A percentile compares a stretch with the other conserved stretches of the same genome.
Evolutionary conservation across 192 early-diverging fungal species (phyloP).

Genomic region (Oehlia diaphana): DNA sequence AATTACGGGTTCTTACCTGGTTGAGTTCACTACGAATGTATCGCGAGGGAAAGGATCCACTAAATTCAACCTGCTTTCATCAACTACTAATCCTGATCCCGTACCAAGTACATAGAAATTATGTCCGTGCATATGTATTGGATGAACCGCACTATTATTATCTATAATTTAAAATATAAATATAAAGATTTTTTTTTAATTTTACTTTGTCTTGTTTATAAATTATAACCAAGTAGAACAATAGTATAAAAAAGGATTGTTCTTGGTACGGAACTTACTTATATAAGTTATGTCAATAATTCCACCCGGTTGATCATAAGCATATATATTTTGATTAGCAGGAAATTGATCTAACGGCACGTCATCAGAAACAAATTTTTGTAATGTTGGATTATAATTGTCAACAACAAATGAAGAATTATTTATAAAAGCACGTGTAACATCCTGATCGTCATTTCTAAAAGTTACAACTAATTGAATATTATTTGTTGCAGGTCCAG

Average conservation of each 20-base stretch:
- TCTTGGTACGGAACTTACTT: slow-evolving; percentile 31
- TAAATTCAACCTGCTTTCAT: neutral
- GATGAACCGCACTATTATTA: slow-evolving; percentile 68
- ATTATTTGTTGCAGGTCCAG: slow-evolving; percentile 48
- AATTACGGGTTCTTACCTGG: neutral
- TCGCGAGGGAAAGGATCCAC: neutral
- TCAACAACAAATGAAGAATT: slow-evolving; percentile 81
- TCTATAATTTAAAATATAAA: slow-evolving; percentile 30
- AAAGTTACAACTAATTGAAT: slow-evolving; percentile 45
- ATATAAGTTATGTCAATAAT: slow-evolving; percentile 72
- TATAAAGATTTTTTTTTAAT: no score
- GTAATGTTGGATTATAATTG: slow-evolving; percentile 63
- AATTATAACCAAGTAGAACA: no score
- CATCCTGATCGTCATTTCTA: slow-evolving; percentile 51
- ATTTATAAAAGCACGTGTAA: slow-evolving; percentile 73
- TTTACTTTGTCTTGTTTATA: neutral
- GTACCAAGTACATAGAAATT: slow-evolving; percentile 76
- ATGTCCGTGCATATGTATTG: slow-evolving; percentile 87
- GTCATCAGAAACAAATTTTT: slow-evolving; percentile 64
- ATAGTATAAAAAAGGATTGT: no score
- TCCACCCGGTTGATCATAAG: slow-evolving; percentile 62
- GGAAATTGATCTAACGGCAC: slow-evolving; percentile 49
- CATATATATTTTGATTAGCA: slow-evolving; percentile 58
- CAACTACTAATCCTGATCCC: slow-evolving; percentile 36
- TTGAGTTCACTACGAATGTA: neutral